Base-by-base conservation (phyloP, 2,329 filamentous ascomycete genomes). In the Aureobasidium uvarum region DNA sequence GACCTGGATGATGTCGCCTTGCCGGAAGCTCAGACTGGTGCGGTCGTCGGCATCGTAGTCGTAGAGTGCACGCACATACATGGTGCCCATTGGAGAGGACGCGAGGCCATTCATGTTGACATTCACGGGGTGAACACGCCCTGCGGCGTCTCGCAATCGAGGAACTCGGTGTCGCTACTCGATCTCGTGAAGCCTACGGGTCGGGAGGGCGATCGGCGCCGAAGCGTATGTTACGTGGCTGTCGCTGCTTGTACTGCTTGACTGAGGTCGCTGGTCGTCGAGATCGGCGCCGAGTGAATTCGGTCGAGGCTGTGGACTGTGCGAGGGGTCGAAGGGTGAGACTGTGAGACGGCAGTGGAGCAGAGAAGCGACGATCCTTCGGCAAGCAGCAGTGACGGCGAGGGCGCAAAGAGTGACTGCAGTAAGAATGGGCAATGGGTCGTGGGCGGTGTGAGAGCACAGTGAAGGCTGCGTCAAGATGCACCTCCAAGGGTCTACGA, bases 21-120 rank as follows among this genome's bases (percentile, higher is more conserved):
- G 90, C 72, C 92, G 91, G 78, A 99, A 99, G 79, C 93, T 98
- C 75, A 99, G 81, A 80, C 93, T 97, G 55, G 94, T 98, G 72
- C 92, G 88, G 79, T 99, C 95, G 80, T 99, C 94, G 74, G 95
- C 92, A 75, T 97, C 92, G 81, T 98, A 99, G 81, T 97, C 92
- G 83, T 98, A 99, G 69, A 98, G 85, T 54, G 95, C 95, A 74
- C 92, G 90, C 74, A 99, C 95, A 76, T 95, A 98, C 82, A 97
- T 89, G 74, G 78, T 78, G 64, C 80, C 79, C 55, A 82, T 79
- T 33, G 84, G 80, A 55, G 81, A 81, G 65, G 80, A 81, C 65
- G 75, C 78, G 72, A 82, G 80, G 70, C 77, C 79, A 75, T 83
- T 83, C 81, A 84, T 84, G 66, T 56, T 74, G 39, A 69, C 62